These are phyloP conservation scores for Volvariella volvacea DNA, from an alignment of 1,284 basidiomycete genomes.

Conservation along the genomic window DNA sequence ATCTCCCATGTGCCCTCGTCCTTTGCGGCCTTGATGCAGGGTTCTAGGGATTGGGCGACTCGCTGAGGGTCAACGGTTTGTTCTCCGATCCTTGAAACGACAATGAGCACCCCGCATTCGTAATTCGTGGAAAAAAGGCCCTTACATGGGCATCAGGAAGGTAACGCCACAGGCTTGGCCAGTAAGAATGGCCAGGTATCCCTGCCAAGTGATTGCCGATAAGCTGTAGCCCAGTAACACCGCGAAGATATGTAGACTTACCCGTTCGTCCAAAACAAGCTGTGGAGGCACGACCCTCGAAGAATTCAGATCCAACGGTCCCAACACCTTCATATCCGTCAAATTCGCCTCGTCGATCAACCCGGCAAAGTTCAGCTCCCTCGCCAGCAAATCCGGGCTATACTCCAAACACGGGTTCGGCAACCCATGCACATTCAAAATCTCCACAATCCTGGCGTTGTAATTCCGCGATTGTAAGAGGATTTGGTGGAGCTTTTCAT, in stretches of 20 bases:
- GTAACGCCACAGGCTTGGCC: constrained; percentile 20
- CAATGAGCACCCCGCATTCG: no score
- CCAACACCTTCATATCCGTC: constrained; percentile 14
- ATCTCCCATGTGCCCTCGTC: constrained; percentile 20
- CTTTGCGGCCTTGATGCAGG: constrained; percentile 13
- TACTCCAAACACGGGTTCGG: no score
- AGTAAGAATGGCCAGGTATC: constrained; percentile 19
- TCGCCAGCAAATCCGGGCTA: constrained; percentile 7
- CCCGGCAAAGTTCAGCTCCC: constrained; percentile 13
- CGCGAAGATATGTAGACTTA: constrained; percentile 5
- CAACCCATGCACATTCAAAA: background rate
- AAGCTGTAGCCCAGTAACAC: no score
- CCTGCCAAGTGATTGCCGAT: constrained; percentile 11
- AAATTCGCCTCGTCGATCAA: constrained; percentile 16
- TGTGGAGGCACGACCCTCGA: constrained; percentile 16
- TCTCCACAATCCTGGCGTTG: constrained; percentile 1
- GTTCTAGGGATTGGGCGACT: constrained; percentile 12
- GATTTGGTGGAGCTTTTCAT: constrained; percentile 5
- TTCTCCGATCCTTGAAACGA: background rate
- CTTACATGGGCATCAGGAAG: constrained; percentile 19
- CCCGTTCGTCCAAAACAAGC: constrained; percentile 18
- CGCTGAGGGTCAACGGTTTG: background rate
- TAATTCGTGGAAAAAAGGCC: background rate
- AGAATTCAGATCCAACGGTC: constrained; percentile 21
- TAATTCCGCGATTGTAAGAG: constrained; percentile 4